Base-by-base conservation (phyloP, 148 eudicot genomes). In the Salicornia ramosissima region DNA sequence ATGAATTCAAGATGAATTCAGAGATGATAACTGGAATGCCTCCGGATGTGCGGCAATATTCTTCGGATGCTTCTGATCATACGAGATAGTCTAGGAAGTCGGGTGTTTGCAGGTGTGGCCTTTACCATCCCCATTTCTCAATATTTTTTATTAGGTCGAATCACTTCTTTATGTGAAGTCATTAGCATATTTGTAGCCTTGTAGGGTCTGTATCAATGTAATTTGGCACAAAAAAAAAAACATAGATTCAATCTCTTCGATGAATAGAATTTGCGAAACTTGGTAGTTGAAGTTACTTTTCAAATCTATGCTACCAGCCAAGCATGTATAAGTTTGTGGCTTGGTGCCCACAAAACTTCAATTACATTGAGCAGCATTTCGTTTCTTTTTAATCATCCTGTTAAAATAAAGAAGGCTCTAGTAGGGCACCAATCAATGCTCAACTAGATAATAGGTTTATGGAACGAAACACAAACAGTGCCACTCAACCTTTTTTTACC, bases 1-100 rank as follows among this genome's bases (percentile, higher is more conserved):
- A 86, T 25, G 82, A 78, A 34, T 83, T 75, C 86, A 90, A 88
- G 85, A 75, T 69, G 64, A 84, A 79, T 49, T 47, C 82, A 66
- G 86, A 79, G 78, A 61, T 29, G 60, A 77, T 42, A 54, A 79
- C 70, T 62, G 81, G 72, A 69, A 28, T 53, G 63, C 75, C 83
- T 33, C 47, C 64, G 4, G 72, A 80, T 58, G 71, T 75, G 54
- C 74, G 56, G 43, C 82, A 80, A 64, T 68, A 53, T 46, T 61
- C 73, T 21, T 74, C 78, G 65, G 74, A 76, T 53, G 54, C 79
- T 59, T 77, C 39, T 75, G 68, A 58, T 74, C 61, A 73, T 67
- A 67, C 53, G 68, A 36, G 5, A 75, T 40, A 50, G 71, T 55
- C 54, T 65, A 64, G 67, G 36, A 68, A 49, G 53, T 42, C 47